These are phyloP conservation scores for Jasminum sambac DNA, from an alignment of 257 asterid species.

Conservation along the genomic window DNA sequence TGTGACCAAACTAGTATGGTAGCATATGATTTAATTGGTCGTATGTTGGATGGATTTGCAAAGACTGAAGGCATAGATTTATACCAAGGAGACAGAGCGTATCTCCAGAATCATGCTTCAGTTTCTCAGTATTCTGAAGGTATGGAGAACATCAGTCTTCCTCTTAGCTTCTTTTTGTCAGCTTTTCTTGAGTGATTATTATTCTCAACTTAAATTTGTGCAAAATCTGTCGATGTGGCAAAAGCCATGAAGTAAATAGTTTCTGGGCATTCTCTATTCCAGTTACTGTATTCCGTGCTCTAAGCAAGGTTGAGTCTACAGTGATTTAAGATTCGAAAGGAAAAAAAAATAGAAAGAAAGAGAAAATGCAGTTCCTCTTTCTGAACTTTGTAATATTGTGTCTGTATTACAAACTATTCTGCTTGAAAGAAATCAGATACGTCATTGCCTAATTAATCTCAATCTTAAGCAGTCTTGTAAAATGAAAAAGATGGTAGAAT, in stretches of 20 bases:
- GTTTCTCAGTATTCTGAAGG: constrained; percentile 44
- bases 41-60: constrained; percentile 55
- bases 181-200: not conserved
- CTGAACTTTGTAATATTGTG: too few species aligned
- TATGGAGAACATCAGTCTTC: constrained; percentile 15
- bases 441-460: too few species aligned
- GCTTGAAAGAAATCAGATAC: too few species aligned
- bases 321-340: too few species aligned
- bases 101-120: constrained; percentile 48
- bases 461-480: too few species aligned
- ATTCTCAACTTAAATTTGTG: not conserved
- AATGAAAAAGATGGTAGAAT: too few species aligned
- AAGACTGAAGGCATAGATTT: constrained; percentile 39
- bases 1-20: constrained; percentile 71
- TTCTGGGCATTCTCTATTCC: not conserved
- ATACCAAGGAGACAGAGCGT: constrained; percentile 38
- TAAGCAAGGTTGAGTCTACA: not conserved
- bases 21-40: constrained; percentile 58
- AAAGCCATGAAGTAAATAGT: not conserved
- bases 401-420: too few species aligned
- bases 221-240: not conserved
- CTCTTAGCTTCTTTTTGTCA: constrained; percentile 2
- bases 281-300: not conserved
- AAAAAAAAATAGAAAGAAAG: too few species aligned
- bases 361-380: too few species aligned